A percentile compares a stretch with the other conserved stretches of the same genome.
Conservation (phyloP, 345 rosid genomes). For the Rhodamnia rubescens region DNA sequence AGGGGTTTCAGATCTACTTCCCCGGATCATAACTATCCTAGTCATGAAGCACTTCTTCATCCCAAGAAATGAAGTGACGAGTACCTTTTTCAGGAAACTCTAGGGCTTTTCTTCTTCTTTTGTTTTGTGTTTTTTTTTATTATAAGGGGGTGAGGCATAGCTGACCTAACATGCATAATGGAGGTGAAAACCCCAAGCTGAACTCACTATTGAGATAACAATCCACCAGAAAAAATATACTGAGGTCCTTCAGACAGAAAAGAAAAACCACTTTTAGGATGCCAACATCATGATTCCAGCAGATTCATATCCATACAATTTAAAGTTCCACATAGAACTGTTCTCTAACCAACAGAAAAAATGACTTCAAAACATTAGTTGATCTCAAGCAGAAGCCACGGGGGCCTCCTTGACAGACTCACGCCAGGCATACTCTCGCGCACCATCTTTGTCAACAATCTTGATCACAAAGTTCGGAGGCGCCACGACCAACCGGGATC, state of each 20-base stretch:
- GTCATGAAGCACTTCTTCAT: neutral
- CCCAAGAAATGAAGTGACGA: neutral
- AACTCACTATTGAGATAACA: neutral
- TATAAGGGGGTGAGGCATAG: neutral
- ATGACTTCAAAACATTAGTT: neutral
- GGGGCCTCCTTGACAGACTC: slow-evolving; percentile 50
- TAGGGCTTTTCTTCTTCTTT: neutral
- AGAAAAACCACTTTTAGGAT: neutral
- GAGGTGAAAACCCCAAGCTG: neutral
- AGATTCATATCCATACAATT: neutral
- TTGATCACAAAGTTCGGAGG: slow-evolving; percentile 94
- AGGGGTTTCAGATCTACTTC: no score
- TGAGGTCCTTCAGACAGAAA: neutral
- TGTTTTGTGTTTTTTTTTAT: neutral
- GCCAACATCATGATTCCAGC: neutral
- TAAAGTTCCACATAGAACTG: neutral
- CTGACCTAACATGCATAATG: neutral
- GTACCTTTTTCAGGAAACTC: neutral
- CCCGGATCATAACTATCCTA: neutral
- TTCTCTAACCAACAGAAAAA: neutral
- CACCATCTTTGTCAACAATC: slow-evolving; percentile 92
- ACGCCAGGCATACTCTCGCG: slow-evolving; percentile 79
- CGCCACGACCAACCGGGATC: slow-evolving; percentile 84
- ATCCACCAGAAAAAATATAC: neutral
- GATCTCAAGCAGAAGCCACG: slow-evolving; percentile 13